Conservation (phyloP, 1,139 yeast species). For the Fermentozyma sake region DNA sequence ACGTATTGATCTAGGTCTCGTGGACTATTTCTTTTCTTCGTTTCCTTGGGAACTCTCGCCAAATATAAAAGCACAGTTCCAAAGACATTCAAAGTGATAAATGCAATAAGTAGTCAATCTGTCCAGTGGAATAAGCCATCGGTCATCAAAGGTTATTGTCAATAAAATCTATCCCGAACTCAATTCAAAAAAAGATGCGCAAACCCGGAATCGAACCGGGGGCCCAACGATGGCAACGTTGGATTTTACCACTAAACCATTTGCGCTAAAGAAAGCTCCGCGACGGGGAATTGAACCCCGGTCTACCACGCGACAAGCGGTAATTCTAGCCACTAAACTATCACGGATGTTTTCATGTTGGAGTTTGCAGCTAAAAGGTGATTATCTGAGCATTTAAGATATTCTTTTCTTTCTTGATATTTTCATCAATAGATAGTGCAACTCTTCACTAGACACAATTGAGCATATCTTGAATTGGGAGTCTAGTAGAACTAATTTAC, state of each 20-base stretch:
- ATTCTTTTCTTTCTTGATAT: neutral
- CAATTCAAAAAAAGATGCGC: constrained; percentile 5
- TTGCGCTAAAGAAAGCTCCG: constrained; percentile 32
- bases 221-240: constrained; percentile 11
- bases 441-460: too few relatives aligned
- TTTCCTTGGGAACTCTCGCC: constrained; percentile 66
- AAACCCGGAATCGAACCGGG: constrained; percentile 11
- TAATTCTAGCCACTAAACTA: constrained; percentile 45
- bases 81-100: constrained; percentile 48
- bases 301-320: constrained; percentile 59
- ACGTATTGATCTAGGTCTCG: too few relatives aligned
- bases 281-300: constrained; percentile 71
- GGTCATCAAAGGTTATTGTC: constrained; percentile 25
- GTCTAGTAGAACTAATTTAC: too few relatives aligned
- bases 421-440: neutral
- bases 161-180: neutral
- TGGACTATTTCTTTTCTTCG: constrained; percentile 6
- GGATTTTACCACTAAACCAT: constrained; percentile 10
- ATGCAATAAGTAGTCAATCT: constrained; percentile 21
- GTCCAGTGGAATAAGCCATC: constrained; percentile 33
- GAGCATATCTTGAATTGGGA: too few relatives aligned
- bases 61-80: constrained; percentile 58
- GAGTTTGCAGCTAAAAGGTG: neutral
- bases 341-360: constrained; percentile 24
- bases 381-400: neutral